Evolutionary conservation across 805 yeast genomes (phyloP).

Genomic region (Starmerella apicola): DNA sequence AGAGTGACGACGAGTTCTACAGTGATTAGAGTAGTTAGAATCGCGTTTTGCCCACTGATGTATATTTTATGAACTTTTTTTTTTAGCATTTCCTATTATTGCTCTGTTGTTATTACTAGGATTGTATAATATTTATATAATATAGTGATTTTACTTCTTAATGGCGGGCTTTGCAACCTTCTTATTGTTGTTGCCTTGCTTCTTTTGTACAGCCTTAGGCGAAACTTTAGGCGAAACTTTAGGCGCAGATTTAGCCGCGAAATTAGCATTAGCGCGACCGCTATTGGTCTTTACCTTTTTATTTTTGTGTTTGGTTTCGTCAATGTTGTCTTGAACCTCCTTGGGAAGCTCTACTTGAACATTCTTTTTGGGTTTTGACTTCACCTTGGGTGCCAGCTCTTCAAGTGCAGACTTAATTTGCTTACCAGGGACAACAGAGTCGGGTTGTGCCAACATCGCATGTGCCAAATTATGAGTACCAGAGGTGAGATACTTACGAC

Average conservation of each 20-base stretch:
- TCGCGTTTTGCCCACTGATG: no score
- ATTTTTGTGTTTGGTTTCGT: background rate
- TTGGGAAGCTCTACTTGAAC: background rate
- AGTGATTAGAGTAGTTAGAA: conserved; percentile 32
- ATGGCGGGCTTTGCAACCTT: no score
- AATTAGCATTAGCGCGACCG: background rate
- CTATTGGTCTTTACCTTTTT: background rate
- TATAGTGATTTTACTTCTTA: no score
- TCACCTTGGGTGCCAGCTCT: conserved; percentile 11
- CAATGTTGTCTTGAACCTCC: background rate
- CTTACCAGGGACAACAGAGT: conserved; percentile 17
- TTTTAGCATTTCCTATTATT: no score
- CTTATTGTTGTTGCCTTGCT: no score
- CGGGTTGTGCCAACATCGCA: conserved; percentile 19
- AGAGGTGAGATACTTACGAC: conserved; percentile 24
- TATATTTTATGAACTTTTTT: no score
- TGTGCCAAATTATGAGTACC: conserved; percentile 28
- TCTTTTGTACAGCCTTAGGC: no score
- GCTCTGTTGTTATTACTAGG: no score
- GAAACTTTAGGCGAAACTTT: background rate
- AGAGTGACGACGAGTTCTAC: conserved; percentile 63
- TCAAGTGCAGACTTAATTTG: conserved; percentile 18
- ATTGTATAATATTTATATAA: no score
- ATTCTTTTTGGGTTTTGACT: background rate
- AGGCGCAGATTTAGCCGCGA: background rate